Evolutionary conservation across 2,329 filamentous ascomycete genomes (phyloP), one percentile per base, ranked within the genome.

Genomic region (Apiospora marii): DNA sequence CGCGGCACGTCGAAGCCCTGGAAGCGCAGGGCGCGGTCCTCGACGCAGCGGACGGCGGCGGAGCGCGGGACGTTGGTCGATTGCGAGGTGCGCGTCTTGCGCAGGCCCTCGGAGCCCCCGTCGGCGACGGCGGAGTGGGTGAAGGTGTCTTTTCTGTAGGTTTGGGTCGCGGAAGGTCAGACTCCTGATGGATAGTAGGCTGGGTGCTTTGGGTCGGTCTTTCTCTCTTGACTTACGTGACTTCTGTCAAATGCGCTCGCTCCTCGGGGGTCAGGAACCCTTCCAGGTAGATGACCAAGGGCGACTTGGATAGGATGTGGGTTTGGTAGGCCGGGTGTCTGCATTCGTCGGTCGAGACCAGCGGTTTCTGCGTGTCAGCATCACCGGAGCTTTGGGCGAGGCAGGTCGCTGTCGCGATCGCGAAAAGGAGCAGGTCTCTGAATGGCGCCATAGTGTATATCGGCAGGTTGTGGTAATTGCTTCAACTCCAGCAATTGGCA

Each of bases 41-140:
- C 85, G 75, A 88, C 83, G 79, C 86, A 87, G 34, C 81, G 81
- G 8, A 86, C 85, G 1, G 85, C 78, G 44, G 80, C 78, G 74
- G 87, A 85, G 72, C 82, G 80, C n/a, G 80, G 79, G 14, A 85
- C 79, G 72, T 82, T 83, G 24, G 86, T 85, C 34, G 85, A 86
- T 68, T 85, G 84, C 24, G 85, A 87, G 0, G 83, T 85, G 71
- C 84, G 85, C 41, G 83, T 83, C 44, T 78, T 75, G 69, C 82
- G 79, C 53, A 83, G 77, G 37, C 81, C 80, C 68, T 82, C 76
- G 67, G 78, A 77, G 68, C 80, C 80, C 7, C 77, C 73, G 68
- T 83, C 82, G 24, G 83, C 81, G 19, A 85, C 80, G 64, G 82
- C 83, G 7, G 86, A 87, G 70, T 83, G 82, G 5, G 81, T 79